Percentiles rank a stretch among this genome's conserved stretches.
Conservation (phyloP, 257 asterid genomes). For the Solanum infundibuliforme region DNA sequence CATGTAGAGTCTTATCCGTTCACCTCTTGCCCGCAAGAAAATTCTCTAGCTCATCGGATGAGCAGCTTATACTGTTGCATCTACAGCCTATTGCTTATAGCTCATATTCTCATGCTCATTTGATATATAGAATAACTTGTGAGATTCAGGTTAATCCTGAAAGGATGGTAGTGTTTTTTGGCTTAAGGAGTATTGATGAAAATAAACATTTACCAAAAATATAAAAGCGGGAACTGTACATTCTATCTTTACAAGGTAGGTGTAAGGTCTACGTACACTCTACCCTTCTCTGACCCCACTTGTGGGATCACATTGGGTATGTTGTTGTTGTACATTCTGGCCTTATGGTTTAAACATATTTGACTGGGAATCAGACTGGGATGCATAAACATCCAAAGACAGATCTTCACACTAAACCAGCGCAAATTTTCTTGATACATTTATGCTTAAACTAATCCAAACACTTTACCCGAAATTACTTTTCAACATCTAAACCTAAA, state of each 20-base stretch:
- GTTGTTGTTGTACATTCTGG: background rate
- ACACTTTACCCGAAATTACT: background rate
- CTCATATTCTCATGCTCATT: background rate
- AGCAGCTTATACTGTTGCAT: background rate
- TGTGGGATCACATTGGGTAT: background rate
- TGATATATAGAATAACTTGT: background rate
- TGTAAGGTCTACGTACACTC: background rate
- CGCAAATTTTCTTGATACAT: background rate
- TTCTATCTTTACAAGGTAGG: background rate
- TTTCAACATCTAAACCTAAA: background rate
- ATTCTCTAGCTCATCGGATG: background rate
- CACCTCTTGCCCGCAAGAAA: background rate
- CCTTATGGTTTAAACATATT: background rate
- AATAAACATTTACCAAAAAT: background rate
- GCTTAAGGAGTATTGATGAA: background rate
- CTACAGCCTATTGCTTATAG: background rate
- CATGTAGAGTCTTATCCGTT: background rate
- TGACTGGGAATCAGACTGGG: background rate
- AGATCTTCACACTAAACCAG: background rate
- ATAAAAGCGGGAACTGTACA: background rate
- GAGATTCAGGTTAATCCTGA: background rate
- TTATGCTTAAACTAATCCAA: background rate
- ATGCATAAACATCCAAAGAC: background rate
- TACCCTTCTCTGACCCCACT: background rate
- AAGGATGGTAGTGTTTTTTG: too few relatives aligned